A percentile compares a stretch with the other conserved stretches of the same genome.
Evolutionary conservation across 441 rosid species (phyloP).

Genomic region (Adansonia grandidieri): DNA sequence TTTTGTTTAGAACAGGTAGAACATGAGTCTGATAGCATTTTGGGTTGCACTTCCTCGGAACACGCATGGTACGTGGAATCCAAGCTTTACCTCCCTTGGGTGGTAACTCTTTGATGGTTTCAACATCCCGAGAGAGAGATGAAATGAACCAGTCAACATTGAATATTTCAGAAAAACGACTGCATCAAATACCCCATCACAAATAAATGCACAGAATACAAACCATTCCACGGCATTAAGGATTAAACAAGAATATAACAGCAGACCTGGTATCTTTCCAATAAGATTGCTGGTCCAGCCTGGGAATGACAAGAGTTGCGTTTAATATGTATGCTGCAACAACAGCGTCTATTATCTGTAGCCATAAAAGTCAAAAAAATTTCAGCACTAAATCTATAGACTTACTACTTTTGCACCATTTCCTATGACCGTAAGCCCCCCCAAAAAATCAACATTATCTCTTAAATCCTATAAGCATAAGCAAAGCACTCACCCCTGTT

Average conservation of each 20-base stretch:
- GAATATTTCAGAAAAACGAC: slow-evolving; percentile 64
- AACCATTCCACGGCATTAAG: not conserved
- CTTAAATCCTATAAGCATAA: not conserved
- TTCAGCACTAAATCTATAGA: not conserved
- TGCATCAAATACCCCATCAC: slow-evolving; percentile 42
- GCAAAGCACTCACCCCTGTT: slow-evolving; percentile 57
- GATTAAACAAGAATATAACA: not conserved
- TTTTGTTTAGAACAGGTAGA: slow-evolving; percentile 60
- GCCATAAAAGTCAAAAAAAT: slow-evolving; percentile 10
- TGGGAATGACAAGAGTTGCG: slow-evolving; percentile 69
- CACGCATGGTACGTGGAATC: slow-evolving; percentile 52
- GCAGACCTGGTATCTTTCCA: slow-evolving; percentile 72
- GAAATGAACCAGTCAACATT: slow-evolving; percentile 65
- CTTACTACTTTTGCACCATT: not conserved
- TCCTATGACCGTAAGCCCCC: not conserved
- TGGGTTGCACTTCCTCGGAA: slow-evolving; percentile 71
- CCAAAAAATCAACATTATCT: not conserved
- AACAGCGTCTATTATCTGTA: slow-evolving; percentile 73
- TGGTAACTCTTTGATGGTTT: slow-evolving; percentile 64
- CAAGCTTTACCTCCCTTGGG: slow-evolving; percentile 42
- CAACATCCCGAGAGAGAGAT: slow-evolving; percentile 53
- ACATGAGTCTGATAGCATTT: slow-evolving; percentile 61
- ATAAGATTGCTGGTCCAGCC: slow-evolving; percentile 65
- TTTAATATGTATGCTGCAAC: slow-evolving; percentile 71
- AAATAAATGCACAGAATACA: slow-evolving; percentile 23